Evolutionary conservation across 2,329 filamentous ascomycete genomes (phyloP).

Genomic region (Fusarium sp.): DNA sequence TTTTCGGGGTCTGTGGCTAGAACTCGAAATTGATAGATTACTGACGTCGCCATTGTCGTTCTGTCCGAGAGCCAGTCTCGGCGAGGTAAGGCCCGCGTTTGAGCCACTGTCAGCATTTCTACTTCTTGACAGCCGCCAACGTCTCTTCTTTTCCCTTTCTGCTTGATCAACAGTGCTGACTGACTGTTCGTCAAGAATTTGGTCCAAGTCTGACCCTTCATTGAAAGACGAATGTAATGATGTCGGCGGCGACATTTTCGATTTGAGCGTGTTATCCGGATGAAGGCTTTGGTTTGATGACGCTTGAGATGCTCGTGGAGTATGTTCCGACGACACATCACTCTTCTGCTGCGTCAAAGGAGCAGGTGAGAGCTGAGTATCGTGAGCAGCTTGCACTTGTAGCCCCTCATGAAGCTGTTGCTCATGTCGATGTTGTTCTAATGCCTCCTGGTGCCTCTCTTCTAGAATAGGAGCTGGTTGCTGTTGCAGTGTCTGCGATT

Average conservation of each 20-base stretch:
- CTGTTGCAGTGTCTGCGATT: slow-evolving; percentile 30
- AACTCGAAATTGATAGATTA: slow-evolving; percentile 76
- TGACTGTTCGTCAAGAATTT: slow-evolving; percentile 68
- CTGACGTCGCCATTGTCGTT: slow-evolving; percentile 75
- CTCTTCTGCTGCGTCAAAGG: slow-evolving; percentile 39
- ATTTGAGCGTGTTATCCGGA: slow-evolving; percentile 66
- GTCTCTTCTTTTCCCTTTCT: slow-evolving; percentile 77
- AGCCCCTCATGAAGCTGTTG: slow-evolving; percentile 16
- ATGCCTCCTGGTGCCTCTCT: slow-evolving; percentile 35
- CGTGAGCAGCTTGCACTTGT: slow-evolving; percentile 32
- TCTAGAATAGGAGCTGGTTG: slow-evolving; percentile 42
- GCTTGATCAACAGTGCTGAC: slow-evolving; percentile 57
- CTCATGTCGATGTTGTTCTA: slow-evolving; percentile 33
- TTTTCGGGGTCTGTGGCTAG: slow-evolving; percentile 61
- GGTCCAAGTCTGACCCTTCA: slow-evolving; percentile 84
- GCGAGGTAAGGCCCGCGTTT: slow-evolving; percentile 57
- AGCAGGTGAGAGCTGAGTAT: slow-evolving; percentile 34
- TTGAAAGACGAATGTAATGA: slow-evolving; percentile 84
- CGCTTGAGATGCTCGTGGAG: slow-evolving; percentile 61
- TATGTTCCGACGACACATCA: slow-evolving; percentile 59
- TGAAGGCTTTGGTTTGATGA: slow-evolving; percentile 58
- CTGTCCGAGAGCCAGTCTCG: slow-evolving; percentile 65
- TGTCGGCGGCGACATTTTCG: slow-evolving; percentile 78
- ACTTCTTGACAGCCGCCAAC: slow-evolving; percentile 77
- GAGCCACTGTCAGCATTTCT: slow-evolving; percentile 68